Percentiles rank a stretch among this genome's conserved stretches.
Conservation (phyloP, 805 yeast species). For the Lachancea dasiensis region DNA sequence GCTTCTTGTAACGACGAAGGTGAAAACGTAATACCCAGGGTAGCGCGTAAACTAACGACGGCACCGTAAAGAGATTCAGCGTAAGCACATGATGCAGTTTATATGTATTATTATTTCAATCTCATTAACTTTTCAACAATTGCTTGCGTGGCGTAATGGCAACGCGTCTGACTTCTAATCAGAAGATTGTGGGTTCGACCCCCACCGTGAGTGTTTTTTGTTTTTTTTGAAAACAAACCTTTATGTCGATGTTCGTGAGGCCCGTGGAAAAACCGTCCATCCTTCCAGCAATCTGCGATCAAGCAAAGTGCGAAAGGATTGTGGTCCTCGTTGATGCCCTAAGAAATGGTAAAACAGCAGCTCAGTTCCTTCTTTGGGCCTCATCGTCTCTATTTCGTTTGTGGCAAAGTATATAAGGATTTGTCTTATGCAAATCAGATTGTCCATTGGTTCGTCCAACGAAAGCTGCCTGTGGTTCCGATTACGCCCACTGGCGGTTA, state of each 20-base stretch:
- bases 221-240: neutral
- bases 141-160: conserved; percentile 52
- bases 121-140: neutral
- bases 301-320: no score
- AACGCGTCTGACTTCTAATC: conserved; percentile 53
- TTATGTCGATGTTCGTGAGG: no score
- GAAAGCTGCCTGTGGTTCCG: conserved; percentile 38
- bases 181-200: conserved; percentile 53
- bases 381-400: conserved; percentile 14
- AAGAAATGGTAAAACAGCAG: conserved; percentile 11
- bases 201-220: conserved; percentile 44
- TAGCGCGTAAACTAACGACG: no score
- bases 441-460: conserved; percentile 16
- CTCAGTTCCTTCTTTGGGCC: conserved; percentile 13
- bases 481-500: conserved; percentile 46
- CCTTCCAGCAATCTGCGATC: no score
- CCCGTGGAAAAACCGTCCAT: no score
- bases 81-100: no score
- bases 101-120: neutral
- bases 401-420: conserved; percentile 69
- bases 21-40: no score
- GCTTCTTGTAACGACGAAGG: no score
- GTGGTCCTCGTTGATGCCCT: no score
- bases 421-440: conserved; percentile 61
- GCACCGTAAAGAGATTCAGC: no score